Conservation (phyloP, 257 asterid species). For the Thymus mandschuricus region DNA sequence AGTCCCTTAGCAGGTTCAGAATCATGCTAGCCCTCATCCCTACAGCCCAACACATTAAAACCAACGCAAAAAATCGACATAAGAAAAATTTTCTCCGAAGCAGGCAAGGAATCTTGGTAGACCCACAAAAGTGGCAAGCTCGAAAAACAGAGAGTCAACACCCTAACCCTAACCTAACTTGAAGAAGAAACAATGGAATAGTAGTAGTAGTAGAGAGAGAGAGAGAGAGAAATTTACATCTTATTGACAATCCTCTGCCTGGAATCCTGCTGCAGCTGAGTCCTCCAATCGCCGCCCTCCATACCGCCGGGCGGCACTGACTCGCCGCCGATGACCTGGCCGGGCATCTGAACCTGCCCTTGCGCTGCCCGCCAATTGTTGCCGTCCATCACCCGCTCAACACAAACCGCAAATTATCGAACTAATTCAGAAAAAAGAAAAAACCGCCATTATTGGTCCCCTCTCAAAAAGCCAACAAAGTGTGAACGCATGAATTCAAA, state of each 20-base stretch:
- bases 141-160: not conserved
- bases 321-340: slow-evolving; percentile 56
- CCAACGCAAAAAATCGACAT: not conserved
- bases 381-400: slow-evolving; percentile 51
- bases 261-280: slow-evolving; percentile 63
- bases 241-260: slow-evolving; percentile 78
- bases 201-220: not conserved
- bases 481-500: not conserved
- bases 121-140: slow-evolving; percentile 17
- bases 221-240: slow-evolving; percentile 43
- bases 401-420: not conserved
- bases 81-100: not conserved
- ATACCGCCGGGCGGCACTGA: slow-evolving; percentile 45
- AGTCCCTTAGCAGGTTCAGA: too few relatives aligned
- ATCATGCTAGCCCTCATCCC: too few relatives aligned
- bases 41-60: too few relatives aligned
- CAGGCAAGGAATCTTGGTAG: not conserved
- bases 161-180: not conserved
- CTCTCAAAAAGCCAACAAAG: not conserved
- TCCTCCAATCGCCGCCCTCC: slow-evolving; percentile 81
- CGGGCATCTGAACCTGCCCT: slow-evolving; percentile 59
- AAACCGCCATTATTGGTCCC: not conserved
- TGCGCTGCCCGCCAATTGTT: slow-evolving; percentile 67
- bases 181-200: not conserved
- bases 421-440: not conserved